Base-by-base conservation (phyloP, 257 asterid genomes). In the Nicotiana otophora region DNA sequence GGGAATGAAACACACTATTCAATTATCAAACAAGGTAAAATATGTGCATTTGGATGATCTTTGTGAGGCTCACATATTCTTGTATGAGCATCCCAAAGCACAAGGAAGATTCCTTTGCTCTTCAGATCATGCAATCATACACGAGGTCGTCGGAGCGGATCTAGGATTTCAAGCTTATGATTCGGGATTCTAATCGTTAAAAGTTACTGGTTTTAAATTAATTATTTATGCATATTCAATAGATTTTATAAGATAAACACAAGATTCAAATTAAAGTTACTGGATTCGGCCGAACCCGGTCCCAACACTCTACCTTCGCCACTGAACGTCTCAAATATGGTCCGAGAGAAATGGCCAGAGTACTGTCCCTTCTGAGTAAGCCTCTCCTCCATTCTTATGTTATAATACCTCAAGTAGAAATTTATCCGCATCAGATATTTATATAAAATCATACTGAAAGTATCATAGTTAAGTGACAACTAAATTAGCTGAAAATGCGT, bases 31-130 rank as follows among this genome's bases (percentile, higher is more conserved):
- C 98, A 93, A 88, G 86, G 97, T 1, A 96, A 96, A 92, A 31
- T 93, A 75, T 79, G 98, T 93, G 86, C 98, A 93, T 86, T 82
- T 91, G 9, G 98, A 92, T 82, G 98, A 95, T 85, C 87, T 93
- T 1, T 89, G 97, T 15, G 93, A 90, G 88, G 95, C 97, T 60
- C 94, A 92, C 63, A 93, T 95, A 85, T 90, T 92, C 94, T 87
- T 95, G 90, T 92, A 85, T 48, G 98, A 95, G 90, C 82, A 90
- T 76, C 97, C 95, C 19, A 87, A 63, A 23, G 92, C 90, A 69
- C 86, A 87, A 61, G 98, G 97, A 84, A 89, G 97, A 91, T 92
- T 86, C 88, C 88, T 95, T 65, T 93, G 98, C 88, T 95, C 98
- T 46, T 90, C 97, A 67, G 83, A 93, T 82, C 90, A 95, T 81